These are phyloP conservation scores for Tardiomyces blankii DNA, from an alignment of 1,139 yeast species.

Conservation along the genomic window DNA sequence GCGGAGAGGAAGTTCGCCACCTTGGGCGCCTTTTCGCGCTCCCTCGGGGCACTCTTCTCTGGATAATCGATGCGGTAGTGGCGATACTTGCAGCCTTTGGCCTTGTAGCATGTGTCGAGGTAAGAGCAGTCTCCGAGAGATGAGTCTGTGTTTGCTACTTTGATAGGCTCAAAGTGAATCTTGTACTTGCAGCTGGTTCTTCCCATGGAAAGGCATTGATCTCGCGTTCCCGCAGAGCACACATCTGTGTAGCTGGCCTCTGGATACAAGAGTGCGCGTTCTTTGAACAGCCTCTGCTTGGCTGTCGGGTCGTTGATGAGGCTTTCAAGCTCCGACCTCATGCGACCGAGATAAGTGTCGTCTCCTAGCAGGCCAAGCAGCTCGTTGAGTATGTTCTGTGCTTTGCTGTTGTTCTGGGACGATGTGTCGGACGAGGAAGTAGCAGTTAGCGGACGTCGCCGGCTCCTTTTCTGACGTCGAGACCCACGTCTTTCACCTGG, in stretches of 20 bases:
- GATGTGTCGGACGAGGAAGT: too few relatives aligned
- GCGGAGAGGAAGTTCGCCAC: background rate
- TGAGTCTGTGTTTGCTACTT: constrained; percentile 42
- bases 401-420: too few relatives aligned
- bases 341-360: constrained; percentile 6
- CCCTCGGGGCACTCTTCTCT: constrained; percentile 3
- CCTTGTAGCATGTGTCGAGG: constrained; percentile 85
- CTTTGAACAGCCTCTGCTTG: constrained; percentile 7
- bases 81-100: constrained; percentile 66
- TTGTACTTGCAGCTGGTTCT: constrained; percentile 7
- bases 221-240: constrained; percentile 11
- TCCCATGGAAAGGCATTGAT: constrained; percentile 18
- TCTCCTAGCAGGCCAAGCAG: constrained; percentile 2
- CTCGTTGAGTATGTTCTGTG: background rate
- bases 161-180: constrained; percentile 24
- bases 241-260: constrained; percentile 11
- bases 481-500: too few relatives aligned
- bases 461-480: too few relatives aligned
- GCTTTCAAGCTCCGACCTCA: constrained; percentile 6
- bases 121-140: constrained; percentile 88
- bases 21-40: background rate
- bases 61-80: constrained; percentile 50
- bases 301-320: constrained; percentile 10
- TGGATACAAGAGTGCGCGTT: constrained; percentile 7
- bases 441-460: too few relatives aligned